Conservation (phyloP, 805 yeast genomes). For the Alloascoidea africana region DNA sequence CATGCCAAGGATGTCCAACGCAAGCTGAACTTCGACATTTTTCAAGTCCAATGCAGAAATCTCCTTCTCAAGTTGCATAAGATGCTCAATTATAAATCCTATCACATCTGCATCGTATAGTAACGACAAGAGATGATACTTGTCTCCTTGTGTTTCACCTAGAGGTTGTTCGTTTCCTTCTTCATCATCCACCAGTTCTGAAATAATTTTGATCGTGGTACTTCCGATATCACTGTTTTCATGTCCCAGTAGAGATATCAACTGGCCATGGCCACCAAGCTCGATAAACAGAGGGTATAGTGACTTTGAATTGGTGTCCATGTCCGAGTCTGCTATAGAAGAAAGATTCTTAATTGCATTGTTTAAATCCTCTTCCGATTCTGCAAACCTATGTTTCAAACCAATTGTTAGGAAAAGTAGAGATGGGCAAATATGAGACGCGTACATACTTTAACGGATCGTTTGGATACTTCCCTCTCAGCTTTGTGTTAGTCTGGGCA, state of each 20-base stretch:
- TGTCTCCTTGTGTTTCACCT: too few relatives aligned
- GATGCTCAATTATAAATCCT: too few relatives aligned
- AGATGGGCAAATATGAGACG: too few relatives aligned
- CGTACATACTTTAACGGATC: slow-evolving; percentile 13
- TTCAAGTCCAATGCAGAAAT: too few relatives aligned
- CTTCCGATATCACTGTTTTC: slow-evolving; percentile 9
- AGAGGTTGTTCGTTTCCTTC: not conserved
- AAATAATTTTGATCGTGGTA: slow-evolving; percentile 4
- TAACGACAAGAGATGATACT: too few relatives aligned
- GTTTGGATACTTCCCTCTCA: slow-evolving; percentile 7
- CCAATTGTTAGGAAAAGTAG: too few relatives aligned
- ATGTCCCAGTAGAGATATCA: slow-evolving; percentile 8
- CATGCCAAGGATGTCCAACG: too few relatives aligned
- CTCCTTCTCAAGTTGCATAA: too few relatives aligned
- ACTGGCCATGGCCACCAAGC: slow-evolving; percentile 4
- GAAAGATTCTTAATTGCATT: slow-evolving; percentile 9
- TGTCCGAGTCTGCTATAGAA: slow-evolving; percentile 5
- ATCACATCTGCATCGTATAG: too few relatives aligned
- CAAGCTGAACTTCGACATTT: too few relatives aligned
- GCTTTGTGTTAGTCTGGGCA: slow-evolving; percentile 7
- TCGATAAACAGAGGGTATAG: slow-evolving; percentile 4
- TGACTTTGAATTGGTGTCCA: too few relatives aligned
- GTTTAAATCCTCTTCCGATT: slow-evolving; percentile 10
- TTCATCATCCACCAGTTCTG: slow-evolving; percentile 7
- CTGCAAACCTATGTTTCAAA: too few relatives aligned